Percentiles rank a stretch among this genome's conserved stretches.
Evolutionary conservation across 2,329 filamentous ascomycete genomes (phyloP).

Genomic region (Teratosphaeriaceae sp.): DNA sequence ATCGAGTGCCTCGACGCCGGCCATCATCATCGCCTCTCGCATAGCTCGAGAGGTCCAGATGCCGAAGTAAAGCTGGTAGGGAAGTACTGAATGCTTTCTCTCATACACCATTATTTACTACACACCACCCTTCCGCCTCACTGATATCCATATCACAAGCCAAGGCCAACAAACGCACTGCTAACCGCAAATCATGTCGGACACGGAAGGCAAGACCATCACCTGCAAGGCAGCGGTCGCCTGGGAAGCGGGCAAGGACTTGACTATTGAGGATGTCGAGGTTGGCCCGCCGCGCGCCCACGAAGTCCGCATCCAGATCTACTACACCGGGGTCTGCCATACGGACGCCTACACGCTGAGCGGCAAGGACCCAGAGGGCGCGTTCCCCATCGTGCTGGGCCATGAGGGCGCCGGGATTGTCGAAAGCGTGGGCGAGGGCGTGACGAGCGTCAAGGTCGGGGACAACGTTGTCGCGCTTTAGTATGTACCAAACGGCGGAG

Average conservation of each 20-base stretch:
- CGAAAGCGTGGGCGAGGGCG: slow-evolving; percentile 89
- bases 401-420: slow-evolving; percentile 90
- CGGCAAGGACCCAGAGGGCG: slow-evolving; percentile 94
- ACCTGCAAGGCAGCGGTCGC: slow-evolving; percentile 87
- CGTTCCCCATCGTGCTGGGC: slow-evolving; percentile 81
- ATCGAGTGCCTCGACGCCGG: no score
- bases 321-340: slow-evolving; percentile 98
- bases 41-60: not conserved
- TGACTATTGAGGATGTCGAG: slow-evolving; percentile 87
- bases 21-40: no score
- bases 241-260: slow-evolving; percentile 90
- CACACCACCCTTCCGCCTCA: not conserved
- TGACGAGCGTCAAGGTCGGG: slow-evolving; percentile 87
- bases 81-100: no score
- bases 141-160: no score
- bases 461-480: slow-evolving; percentile 89
- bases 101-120: no score
- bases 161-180: not conserved
- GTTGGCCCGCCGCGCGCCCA: slow-evolving; percentile 81
- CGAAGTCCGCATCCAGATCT: slow-evolving; percentile 94
- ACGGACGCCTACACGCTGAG: slow-evolving; percentile 89
- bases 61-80: no score
- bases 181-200: not conserved
- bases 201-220: slow-evolving; percentile 69
- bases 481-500: slow-evolving; percentile 54